phyloP scores from a whole-genome alignment of 805 yeast species.

The Phaffomyces antillensis region DNA sequence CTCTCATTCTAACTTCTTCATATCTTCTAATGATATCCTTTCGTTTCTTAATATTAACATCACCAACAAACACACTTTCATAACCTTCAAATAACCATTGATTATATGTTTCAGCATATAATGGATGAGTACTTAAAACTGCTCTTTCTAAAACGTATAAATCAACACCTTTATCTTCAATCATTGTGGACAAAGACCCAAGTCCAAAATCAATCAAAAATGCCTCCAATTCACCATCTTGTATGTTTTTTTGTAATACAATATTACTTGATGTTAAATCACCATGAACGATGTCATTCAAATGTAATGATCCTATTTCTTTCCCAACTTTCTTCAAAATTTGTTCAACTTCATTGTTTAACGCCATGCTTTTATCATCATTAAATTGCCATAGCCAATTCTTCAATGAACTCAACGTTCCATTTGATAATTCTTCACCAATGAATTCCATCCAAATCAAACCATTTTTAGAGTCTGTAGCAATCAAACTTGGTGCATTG shows the following conservation, averaged over 20 bases:
- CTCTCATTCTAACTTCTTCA: slow-evolving; percentile 82
- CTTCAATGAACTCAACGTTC: slow-evolving; percentile 55
- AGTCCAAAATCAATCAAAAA: slow-evolving; percentile 87
- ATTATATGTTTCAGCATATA: slow-evolving; percentile 54
- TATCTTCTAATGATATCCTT: slow-evolving; percentile 57
- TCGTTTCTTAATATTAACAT: slow-evolving; percentile 32
- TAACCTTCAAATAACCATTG: slow-evolving; percentile 73
- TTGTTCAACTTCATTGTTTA: slow-evolving; percentile 31
- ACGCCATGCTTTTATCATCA: slow-evolving; percentile 22
- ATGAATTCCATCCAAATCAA: slow-evolving; percentile 83
- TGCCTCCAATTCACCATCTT: slow-evolving; percentile 32
- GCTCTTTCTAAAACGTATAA: slow-evolving; percentile 92
- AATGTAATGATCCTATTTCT: slow-evolving; percentile 65
- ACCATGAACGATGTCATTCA: slow-evolving; percentile 80
- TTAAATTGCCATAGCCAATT: slow-evolving; percentile 65
- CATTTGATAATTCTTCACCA: slow-evolving; percentile 45
- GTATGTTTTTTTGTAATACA: slow-evolving; percentile 35
- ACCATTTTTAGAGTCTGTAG: slow-evolving; percentile 72
- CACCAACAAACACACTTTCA: slow-evolving; percentile 28
- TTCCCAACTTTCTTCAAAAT: slow-evolving; percentile 53
- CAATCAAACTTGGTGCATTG: slow-evolving; percentile 64
- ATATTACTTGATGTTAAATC: slow-evolving; percentile 90
- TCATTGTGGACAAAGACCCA: slow-evolving; percentile 63
- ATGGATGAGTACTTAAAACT: slow-evolving; percentile 82
- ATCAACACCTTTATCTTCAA: slow-evolving; percentile 97